Evolutionary conservation across 306 rosid genomes (phyloP).

Genomic region (Quercus agrifolia): DNA sequence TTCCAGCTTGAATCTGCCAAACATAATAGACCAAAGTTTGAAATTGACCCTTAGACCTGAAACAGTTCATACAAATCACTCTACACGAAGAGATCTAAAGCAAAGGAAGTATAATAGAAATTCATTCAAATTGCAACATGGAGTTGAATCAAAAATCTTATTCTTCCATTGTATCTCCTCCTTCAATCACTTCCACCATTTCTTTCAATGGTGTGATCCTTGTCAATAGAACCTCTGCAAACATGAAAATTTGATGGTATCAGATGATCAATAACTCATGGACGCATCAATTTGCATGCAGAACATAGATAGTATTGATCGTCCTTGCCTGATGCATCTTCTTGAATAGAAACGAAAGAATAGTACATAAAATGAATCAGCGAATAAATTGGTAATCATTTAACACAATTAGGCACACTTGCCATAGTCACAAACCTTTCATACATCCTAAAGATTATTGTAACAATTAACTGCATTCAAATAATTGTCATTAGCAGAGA

Average conservation of each 20-base stretch:
- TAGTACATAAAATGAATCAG: neutral
- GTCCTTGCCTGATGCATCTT: neutral
- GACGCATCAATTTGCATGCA: neutral
- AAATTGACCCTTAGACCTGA: neutral
- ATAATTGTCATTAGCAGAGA: neutral
- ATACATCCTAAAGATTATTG: neutral
- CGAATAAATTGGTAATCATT: neutral
- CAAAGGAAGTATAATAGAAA: neutral
- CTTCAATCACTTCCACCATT: slow-evolving; percentile 28
- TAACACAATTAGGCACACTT: neutral
- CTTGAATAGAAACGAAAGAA: neutral
- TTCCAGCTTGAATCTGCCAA: neutral
- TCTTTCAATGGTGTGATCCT: slow-evolving; percentile 42
- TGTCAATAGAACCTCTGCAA: slow-evolving; percentile 49
- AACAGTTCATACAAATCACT: neutral
- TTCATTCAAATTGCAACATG: neutral
- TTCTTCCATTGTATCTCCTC: slow-evolving; percentile 54
- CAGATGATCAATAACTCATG: neutral
- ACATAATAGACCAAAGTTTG: neutral
- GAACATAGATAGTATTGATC: neutral
- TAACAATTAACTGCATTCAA: neutral
- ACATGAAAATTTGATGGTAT: slow-evolving; percentile 2
- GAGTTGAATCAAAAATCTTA: slow-evolving; percentile 1
- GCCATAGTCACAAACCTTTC: neutral
- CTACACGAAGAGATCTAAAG: neutral